Evolutionary conservation across 164 flowering plant species (phyloP).

Genomic region (Vitis cinerea): DNA sequence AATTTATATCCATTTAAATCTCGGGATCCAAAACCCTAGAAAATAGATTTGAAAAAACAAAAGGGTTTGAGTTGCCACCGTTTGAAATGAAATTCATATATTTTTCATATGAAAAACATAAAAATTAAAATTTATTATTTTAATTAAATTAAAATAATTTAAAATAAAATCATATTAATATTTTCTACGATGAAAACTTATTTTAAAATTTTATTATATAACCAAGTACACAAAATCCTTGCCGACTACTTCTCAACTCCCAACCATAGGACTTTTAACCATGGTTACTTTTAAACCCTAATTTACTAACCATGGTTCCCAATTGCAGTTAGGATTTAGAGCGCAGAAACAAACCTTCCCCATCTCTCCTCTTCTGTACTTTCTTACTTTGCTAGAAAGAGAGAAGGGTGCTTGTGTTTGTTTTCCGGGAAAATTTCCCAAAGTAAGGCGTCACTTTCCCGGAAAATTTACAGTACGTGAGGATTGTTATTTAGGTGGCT

Average conservation of each 20-base stretch:
- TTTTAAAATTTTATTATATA: neutral
- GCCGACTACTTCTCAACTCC: slow-evolving; percentile 30
- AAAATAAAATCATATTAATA: too few relatives aligned
- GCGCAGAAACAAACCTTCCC: neutral
- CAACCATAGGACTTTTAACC: slow-evolving; percentile 19
- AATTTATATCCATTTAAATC: too few relatives aligned
- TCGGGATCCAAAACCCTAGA: too few relatives aligned
- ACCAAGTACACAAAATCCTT: slow-evolving; percentile 15
- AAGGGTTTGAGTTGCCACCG: neutral
- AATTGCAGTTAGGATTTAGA: slow-evolving; percentile 15
- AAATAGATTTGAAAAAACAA: too few relatives aligned
- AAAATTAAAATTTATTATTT: too few relatives aligned
- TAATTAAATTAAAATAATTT: too few relatives aligned
- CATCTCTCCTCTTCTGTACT: neutral
- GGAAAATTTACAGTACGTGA: slow-evolving; percentile 12
- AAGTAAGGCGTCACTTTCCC: slow-evolving; percentile 6
- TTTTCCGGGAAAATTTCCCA: slow-evolving; percentile 14
- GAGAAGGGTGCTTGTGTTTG: slow-evolving; percentile 7
- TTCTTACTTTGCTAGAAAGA: slow-evolving; percentile 5
- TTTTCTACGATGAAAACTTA: too few relatives aligned
- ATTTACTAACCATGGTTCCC: slow-evolving; percentile 11
- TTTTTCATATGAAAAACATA: neutral
- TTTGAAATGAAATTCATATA: slow-evolving; percentile 14
- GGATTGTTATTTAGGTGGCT: slow-evolving; percentile 1
- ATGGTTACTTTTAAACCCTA: slow-evolving; percentile 18